These are phyloP conservation scores for Elasticomyces elasticus DNA, from an alignment of 495 filamentous ascomycete species.

Conservation along the genomic window DNA sequence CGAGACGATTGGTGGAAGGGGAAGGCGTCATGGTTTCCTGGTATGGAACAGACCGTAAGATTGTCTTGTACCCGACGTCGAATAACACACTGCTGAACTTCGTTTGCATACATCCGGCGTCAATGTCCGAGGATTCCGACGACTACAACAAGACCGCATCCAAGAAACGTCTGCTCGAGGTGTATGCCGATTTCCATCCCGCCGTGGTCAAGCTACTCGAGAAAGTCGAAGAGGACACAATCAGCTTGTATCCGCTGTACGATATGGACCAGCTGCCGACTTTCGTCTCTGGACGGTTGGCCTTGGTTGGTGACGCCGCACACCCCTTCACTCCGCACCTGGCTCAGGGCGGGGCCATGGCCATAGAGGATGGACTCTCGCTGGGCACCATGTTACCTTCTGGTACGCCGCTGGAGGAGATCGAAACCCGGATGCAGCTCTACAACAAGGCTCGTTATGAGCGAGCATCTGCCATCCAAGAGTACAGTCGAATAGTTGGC, in stretches of 20 bases:
- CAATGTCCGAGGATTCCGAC: constrained; percentile 23
- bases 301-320: constrained; percentile 50
- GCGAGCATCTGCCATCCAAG: constrained; percentile 45
- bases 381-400: constrained; percentile 43
- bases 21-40: constrained; percentile 40
- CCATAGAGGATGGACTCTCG: constrained; percentile 47
- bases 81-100: constrained; percentile 48
- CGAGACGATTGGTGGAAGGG: constrained; percentile 33
- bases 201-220: constrained; percentile 35
- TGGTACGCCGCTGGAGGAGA: constrained; percentile 32
- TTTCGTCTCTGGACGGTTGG: constrained; percentile 42
- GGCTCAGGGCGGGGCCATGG: constrained; percentile 27
- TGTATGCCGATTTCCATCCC: constrained; percentile 43
- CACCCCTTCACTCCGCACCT: constrained; percentile 47
- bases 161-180: constrained; percentile 30
- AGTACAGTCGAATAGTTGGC: constrained; percentile 34
- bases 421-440: constrained; percentile 41
- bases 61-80: constrained; percentile 50
- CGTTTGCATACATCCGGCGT: constrained; percentile 48
- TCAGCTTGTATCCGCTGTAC: constrained; percentile 48
- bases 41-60: constrained; percentile 39
- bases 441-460: constrained; percentile 45
- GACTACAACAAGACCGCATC: background rate
- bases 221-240: constrained; percentile 38
- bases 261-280: constrained; percentile 45